phyloP scores from a whole-genome alignment of 345 rosid species.

The Citrus cavaleriei region DNA sequence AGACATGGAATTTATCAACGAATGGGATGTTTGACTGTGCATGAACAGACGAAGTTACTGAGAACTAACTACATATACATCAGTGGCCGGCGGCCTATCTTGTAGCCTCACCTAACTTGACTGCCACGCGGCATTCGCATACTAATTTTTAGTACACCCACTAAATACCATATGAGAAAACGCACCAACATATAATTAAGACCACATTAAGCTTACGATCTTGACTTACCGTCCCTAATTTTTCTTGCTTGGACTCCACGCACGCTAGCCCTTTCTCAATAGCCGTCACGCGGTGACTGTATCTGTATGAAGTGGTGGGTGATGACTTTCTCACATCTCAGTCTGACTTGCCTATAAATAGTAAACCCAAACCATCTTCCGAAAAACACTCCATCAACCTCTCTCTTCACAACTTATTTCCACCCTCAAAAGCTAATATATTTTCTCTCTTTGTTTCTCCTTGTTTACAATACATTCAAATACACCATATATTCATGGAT shows the following conservation, averaged over 20 bases:
- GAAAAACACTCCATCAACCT: not conserved
- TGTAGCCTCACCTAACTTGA: slow-evolving; percentile 20
- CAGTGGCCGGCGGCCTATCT: slow-evolving; percentile 46
- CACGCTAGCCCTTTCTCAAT: not conserved
- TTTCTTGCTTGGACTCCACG: not conserved
- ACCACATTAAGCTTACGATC: not conserved
- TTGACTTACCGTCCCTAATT: not conserved
- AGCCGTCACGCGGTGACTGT: slow-evolving; percentile 5
- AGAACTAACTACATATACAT: slow-evolving; percentile 6
- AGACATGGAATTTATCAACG: not conserved
- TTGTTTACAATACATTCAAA: not conserved
- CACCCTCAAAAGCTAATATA: not conserved
- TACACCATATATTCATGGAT: slow-evolving; percentile 33
- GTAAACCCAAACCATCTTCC: not conserved
- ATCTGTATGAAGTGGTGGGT: no score
- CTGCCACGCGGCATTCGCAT: slow-evolving; percentile 35
- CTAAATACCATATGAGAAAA: not conserved
- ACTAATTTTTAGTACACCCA: not conserved
- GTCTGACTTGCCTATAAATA: not conserved
- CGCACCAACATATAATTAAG: not conserved
- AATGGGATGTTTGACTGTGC: slow-evolving; percentile 1
- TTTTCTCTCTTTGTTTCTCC: not conserved
- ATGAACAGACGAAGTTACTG: not conserved
- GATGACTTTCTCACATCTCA: no score
- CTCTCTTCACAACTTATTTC: not conserved